A percentile compares a stretch with the other conserved stretches of the same genome.
Conservation (phyloP, 768 basidiomycete species). For the Rhodosporidiobolus sp. region DNA sequence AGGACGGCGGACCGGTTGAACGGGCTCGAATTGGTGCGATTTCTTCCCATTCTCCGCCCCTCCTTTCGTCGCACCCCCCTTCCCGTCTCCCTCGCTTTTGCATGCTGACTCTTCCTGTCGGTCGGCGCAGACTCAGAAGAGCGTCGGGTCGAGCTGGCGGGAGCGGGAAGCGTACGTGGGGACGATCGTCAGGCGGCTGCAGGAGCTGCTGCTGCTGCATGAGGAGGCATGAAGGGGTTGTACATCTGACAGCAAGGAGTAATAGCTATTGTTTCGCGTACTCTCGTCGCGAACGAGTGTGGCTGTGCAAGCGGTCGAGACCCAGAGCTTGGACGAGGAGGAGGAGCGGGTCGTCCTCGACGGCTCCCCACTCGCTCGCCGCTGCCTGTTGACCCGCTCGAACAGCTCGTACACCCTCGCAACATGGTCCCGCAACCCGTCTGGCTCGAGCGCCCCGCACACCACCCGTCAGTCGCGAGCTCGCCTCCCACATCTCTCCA, state of each 20-base stretch:
- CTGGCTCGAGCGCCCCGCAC: constrained; percentile 22
- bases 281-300: not conserved
- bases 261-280: not conserved
- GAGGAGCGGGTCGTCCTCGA: not conserved
- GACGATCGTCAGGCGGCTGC: constrained; percentile 63
- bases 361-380: not conserved
- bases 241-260: not conserved
- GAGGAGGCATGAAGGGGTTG: not conserved
- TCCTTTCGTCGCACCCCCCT: not conserved
- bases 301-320: not conserved
- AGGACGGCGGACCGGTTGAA: constrained; percentile 55
- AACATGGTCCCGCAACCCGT: constrained; percentile 36
- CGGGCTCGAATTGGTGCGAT: constrained; percentile 58
- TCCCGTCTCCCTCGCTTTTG: no score
- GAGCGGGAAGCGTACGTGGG: constrained; percentile 69
- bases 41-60: not conserved
- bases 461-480: not conserved
- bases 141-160: constrained; percentile 57
- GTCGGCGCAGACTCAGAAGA: constrained; percentile 38
- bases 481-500: no score
- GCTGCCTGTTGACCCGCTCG: no score
- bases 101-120: constrained; percentile 7
- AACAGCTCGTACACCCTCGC: not conserved
- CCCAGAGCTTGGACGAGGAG: not conserved
- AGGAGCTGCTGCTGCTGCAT: constrained; percentile 19